phyloP scores from a whole-genome alignment of 306 rosid genomes.

The Sechiopsis laciniata region DNA sequence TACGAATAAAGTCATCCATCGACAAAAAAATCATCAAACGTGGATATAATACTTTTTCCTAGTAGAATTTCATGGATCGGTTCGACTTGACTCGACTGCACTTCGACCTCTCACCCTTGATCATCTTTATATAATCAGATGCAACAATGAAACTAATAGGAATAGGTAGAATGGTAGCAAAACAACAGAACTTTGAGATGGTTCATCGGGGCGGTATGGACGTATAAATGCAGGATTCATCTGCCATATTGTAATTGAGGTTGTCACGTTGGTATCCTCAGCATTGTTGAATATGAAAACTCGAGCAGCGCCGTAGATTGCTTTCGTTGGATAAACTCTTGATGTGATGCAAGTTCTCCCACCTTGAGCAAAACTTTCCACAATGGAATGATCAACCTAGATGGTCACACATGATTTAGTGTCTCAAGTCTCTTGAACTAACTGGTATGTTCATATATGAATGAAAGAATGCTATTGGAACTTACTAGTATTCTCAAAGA shows the following conservation, averaged over 20 bases:
- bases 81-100: neutral
- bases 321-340: conserved; percentile 78
- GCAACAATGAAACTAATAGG: conserved; percentile 3
- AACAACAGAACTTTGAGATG: neutral
- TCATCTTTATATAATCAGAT: neutral
- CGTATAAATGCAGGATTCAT: conserved; percentile 90
- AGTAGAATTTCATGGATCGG: neutral
- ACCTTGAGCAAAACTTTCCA: conserved; percentile 90
- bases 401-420: neutral
- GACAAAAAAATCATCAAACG: neutral
- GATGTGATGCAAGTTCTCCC: conserved; percentile 75
- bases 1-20: too few species aligned
- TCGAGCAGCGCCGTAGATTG: conserved; percentile 76
- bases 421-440: neutral
- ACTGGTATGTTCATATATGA: neutral
- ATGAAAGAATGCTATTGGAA: conserved; percentile 13
- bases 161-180: neutral
- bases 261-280: conserved; percentile 49
- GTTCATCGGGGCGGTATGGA: conserved; percentile 33
- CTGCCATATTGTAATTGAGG: conserved; percentile 75
- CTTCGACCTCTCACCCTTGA: neutral
- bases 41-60: neutral
- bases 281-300: conserved; percentile 83
- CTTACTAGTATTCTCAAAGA: conserved; percentile 64
- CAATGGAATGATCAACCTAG: conserved; percentile 83